Conservation (phyloP, 78 protist species). For the Dictyostelium capitatum region DNA sequence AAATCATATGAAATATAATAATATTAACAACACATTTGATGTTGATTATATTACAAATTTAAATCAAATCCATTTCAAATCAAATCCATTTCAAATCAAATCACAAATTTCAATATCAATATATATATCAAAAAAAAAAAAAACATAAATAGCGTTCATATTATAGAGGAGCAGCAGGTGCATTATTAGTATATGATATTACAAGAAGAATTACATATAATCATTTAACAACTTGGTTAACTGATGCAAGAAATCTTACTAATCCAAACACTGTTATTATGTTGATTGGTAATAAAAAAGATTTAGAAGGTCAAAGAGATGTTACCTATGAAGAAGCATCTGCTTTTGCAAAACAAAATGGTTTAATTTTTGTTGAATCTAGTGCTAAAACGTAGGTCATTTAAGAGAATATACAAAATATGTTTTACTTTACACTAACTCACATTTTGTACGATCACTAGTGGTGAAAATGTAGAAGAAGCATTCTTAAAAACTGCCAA, state of each 20-base stretch:
- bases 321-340: slow-evolving; percentile 87
- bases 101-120: background rate
- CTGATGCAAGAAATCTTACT: slow-evolving; percentile 90
- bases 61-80: background rate
- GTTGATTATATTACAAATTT: background rate
- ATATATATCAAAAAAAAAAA: no score
- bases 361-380: slow-evolving; percentile 75
- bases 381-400: slow-evolving; percentile 76
- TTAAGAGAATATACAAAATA: background rate
- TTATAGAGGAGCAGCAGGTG: slow-evolving; percentile 97
- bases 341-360: slow-evolving; percentile 82
- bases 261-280: slow-evolving; percentile 85
- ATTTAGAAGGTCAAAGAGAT: slow-evolving; percentile 91
- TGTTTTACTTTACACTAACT: background rate
- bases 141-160: slow-evolving; percentile 79
- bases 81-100: background rate
- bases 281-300: slow-evolving; percentile 90
- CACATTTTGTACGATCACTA: background rate
- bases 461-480: slow-evolving; percentile 87
- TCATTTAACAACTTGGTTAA: slow-evolving; percentile 96
- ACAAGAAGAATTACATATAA: slow-evolving; percentile 97
- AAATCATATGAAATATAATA: background rate
- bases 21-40: background rate
- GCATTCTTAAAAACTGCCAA: slow-evolving; percentile 86
- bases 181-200: slow-evolving; percentile 93